Conservation (phyloP, 805 yeast species). For the Tetrapisispora iriomotensis region DNA sequence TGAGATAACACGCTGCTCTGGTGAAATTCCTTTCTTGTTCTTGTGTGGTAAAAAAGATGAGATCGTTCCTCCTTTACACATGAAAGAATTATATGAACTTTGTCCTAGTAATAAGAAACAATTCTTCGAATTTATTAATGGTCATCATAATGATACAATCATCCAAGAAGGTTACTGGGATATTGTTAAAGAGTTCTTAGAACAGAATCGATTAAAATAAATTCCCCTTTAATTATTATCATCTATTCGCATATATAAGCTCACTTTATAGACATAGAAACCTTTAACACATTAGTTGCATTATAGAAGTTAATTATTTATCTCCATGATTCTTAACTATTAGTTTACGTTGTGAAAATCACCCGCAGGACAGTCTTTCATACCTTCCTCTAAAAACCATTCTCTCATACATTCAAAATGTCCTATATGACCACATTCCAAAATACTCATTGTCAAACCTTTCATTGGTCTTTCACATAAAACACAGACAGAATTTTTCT, state of each 20-base stretch:
- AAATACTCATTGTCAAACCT: constrained; percentile 51
- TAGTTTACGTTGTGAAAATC: constrained; percentile 9
- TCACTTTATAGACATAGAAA: no score
- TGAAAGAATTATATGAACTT: constrained; percentile 47
- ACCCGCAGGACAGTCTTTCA: constrained; percentile 78
- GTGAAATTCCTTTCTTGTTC: constrained; percentile 54
- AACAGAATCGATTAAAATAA: constrained; percentile 26
- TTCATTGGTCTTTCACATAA: constrained; percentile 69
- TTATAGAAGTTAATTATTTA: no score
- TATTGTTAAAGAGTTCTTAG: constrained; percentile 45
- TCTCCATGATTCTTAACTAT: neutral
- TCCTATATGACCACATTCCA: constrained; percentile 80
- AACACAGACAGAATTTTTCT: constrained; percentile 56
- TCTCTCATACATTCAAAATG: constrained; percentile 70
- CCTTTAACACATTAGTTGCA: no score
- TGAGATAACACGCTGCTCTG: constrained; percentile 42
- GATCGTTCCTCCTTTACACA: constrained; percentile 82
- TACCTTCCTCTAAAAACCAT: constrained; percentile 63
- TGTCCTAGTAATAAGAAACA: constrained; percentile 43
- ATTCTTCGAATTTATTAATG: constrained; percentile 44
- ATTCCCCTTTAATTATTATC: no score
- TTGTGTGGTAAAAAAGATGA: constrained; percentile 73
- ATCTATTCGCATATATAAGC: no score
- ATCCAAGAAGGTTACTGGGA: constrained; percentile 71
- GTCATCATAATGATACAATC: constrained; percentile 77